Percentiles rank a stretch among this genome's conserved stretches.
Evolutionary conservation across 352 stramenopile species (phyloP).

Genomic region (Phytophthora ramorum): DNA sequence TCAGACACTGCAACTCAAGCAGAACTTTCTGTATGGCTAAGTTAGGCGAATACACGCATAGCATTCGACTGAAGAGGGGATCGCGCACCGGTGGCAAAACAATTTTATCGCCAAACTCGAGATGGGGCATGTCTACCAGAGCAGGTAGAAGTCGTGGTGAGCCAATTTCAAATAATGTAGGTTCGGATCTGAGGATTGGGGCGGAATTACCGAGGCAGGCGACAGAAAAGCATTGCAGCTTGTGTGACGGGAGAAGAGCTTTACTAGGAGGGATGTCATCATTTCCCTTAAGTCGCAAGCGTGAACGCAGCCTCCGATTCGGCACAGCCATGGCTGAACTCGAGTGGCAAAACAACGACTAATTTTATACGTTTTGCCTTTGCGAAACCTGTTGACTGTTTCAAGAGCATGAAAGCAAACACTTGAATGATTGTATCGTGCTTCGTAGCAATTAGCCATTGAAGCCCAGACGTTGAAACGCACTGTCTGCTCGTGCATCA

Average conservation of each 20-base stretch:
- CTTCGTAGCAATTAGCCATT: too few species aligned
- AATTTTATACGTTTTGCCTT: slow-evolving; percentile 4
- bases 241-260: slow-evolving; percentile 27
- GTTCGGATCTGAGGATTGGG: background rate
- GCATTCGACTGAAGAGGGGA: background rate
- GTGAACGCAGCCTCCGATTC: background rate
- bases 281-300: background rate
- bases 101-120: slow-evolving; percentile 77
- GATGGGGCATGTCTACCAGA: slow-evolving; percentile 56
- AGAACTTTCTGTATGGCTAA: slow-evolving; percentile 48
- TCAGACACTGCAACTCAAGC: slow-evolving; percentile 60
- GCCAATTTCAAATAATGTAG: background rate
- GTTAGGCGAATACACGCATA: background rate
- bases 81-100: slow-evolving; percentile 53
- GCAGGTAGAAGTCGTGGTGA: background rate
- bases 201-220: slow-evolving; percentile 51
- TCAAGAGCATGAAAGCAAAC: background rate
- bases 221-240: slow-evolving; percentile 68
- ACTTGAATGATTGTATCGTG: background rate
- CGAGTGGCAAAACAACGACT: background rate
- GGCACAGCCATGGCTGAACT: background rate
- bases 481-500: background rate
- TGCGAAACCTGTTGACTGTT: background rate
- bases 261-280: background rate
- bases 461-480: background rate